phyloP scores from a whole-genome alignment of 768 basidiomycete species.

The Amanita inopinata region DNA sequence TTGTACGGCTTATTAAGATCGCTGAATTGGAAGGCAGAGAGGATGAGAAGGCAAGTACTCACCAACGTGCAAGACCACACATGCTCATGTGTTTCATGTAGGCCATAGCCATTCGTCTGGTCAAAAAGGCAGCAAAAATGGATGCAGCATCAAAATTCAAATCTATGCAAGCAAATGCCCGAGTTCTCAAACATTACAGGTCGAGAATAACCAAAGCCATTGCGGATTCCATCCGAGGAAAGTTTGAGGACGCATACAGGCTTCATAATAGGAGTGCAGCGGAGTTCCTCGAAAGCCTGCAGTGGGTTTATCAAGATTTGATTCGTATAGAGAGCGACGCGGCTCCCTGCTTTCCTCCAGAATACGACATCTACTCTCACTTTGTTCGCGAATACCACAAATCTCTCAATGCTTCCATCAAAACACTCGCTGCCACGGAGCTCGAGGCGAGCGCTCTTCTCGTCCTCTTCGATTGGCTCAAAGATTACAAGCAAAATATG shows the following conservation, averaged over 20 bases:
- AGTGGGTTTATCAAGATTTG: conserved; percentile 93
- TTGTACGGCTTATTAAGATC: conserved; percentile 89
- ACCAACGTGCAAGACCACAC: background rate
- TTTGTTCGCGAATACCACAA: conserved; percentile 89
- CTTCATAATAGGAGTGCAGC: conserved; percentile 55
- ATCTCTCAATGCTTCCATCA: conserved; percentile 65
- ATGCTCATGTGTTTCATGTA: conserved; percentile 20
- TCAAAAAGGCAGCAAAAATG: conserved; percentile 88
- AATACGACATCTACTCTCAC: conserved; percentile 80
- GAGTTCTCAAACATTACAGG: conserved; percentile 91
- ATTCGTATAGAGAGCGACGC: conserved; percentile 88
- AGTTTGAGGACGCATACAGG: conserved; percentile 60
- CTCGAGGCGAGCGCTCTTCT: conserved; percentile 87
- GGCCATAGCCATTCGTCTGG: conserved; percentile 90
- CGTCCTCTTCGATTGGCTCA: conserved; percentile 85
- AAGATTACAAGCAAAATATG: conserved; percentile 93
- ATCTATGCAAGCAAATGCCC: conserved; percentile 87
- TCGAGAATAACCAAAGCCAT: conserved; percentile 81
- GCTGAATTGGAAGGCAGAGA: conserved; percentile 87
- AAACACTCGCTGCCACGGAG: conserved; percentile 56
- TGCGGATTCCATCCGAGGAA: conserved; percentile 60
- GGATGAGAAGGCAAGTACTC: conserved; percentile 74
- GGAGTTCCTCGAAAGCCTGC: conserved; percentile 65
- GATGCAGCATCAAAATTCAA: conserved; percentile 91
- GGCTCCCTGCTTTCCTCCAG: conserved; percentile 82